Percentiles rank a stretch among this genome's conserved stretches.
Conservation (phyloP, 1,284 basidiomycete genomes). For the Mycena citricolor region DNA sequence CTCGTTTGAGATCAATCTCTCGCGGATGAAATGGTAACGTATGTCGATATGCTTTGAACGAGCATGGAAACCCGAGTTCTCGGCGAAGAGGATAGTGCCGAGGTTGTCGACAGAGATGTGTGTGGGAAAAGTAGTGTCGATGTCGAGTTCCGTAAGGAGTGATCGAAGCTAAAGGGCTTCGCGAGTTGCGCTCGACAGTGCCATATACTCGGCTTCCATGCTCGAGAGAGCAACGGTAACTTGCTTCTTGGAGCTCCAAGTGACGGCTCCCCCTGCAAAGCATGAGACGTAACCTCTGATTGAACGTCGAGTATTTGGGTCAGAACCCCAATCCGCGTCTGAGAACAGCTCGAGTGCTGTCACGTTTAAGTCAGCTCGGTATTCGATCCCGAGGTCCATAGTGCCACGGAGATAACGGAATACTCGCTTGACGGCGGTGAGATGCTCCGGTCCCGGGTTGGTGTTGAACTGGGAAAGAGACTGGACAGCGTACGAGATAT, state of each 20-base stretch:
- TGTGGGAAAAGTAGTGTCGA: constrained; percentile 16
- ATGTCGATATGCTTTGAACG: constrained; percentile 15
- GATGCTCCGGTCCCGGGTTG: constrained; percentile 3
- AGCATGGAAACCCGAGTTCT: constrained; percentile 22
- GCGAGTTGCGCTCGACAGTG: constrained; percentile 27
- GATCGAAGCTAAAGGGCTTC: constrained; percentile 29
- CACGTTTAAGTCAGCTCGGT: neutral
- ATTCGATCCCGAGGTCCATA: constrained; percentile 22
- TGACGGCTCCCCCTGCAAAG: constrained; percentile 25
- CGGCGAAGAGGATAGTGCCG: constrained; percentile 17
- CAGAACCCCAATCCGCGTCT: constrained; percentile 31
- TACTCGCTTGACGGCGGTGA: constrained; percentile 2
- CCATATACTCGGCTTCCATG: constrained; percentile 32
- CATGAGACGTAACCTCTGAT: constrained; percentile 28
- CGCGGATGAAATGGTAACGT: constrained; percentile 9
- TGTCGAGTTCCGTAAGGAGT: constrained; percentile 21
- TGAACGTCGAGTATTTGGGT: constrained; percentile 22
- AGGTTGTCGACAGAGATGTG: constrained; percentile 26
- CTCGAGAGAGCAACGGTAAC: constrained; percentile 30
- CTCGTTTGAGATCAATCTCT: constrained; percentile 4
- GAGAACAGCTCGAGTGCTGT: constrained; percentile 20
- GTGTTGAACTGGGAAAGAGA: neutral
- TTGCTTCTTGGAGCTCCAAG: constrained; percentile 29
- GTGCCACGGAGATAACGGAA: constrained; percentile 3
- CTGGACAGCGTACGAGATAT: constrained; percentile 15